Percentiles rank a stretch among this genome's conserved stretches.
phyloP scores from a whole-genome alignment of 305 asterid species.

The Ruellia speciosa region DNA sequence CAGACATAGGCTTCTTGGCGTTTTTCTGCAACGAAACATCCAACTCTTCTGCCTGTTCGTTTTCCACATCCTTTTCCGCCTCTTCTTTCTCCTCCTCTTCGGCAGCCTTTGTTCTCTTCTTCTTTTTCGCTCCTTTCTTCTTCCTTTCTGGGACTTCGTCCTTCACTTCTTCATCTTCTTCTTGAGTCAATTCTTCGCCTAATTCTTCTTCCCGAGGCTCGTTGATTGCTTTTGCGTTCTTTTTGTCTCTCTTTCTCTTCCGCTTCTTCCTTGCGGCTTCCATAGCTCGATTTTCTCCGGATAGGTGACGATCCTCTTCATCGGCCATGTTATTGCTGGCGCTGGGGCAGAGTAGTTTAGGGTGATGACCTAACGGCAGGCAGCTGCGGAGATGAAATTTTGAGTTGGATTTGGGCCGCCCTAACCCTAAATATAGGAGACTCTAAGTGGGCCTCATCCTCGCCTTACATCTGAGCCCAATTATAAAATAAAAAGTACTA shows the following conservation, averaged over 20 bases:
- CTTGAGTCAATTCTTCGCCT: slow-evolving; percentile 13
- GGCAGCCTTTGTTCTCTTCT: slow-evolving; percentile 3
- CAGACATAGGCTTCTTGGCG: slow-evolving; percentile 39
- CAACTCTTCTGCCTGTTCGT: slow-evolving; percentile 23
- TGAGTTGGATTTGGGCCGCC: no score
- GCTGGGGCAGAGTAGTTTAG: no score
- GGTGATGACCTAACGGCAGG: no score
- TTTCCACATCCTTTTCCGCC: slow-evolving; percentile 17
- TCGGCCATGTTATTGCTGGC: neutral
- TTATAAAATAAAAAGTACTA: no score
- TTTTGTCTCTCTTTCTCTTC: slow-evolving; percentile 35
- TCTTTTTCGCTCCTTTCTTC: slow-evolving; percentile 16
- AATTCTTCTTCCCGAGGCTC: slow-evolving; percentile 6
- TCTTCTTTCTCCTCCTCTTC: slow-evolving; percentile 11
- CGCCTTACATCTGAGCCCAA: no score
- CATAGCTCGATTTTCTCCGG: slow-evolving; percentile 17
- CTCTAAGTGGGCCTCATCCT: no score
- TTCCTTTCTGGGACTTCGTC: slow-evolving; percentile 6
- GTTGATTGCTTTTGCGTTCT: slow-evolving; percentile 7
- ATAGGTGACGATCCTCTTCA: slow-evolving; percentile 15
- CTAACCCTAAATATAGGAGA: no score
- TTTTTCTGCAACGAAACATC: slow-evolving; percentile 27
- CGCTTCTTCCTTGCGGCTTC: slow-evolving; percentile 35
- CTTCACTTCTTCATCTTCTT: slow-evolving; percentile 20
- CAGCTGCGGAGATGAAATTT: no score